These are phyloP conservation scores for Conticribra guillardii DNA, from an alignment of 108 stramenopile species.

Conservation along the genomic window DNA sequence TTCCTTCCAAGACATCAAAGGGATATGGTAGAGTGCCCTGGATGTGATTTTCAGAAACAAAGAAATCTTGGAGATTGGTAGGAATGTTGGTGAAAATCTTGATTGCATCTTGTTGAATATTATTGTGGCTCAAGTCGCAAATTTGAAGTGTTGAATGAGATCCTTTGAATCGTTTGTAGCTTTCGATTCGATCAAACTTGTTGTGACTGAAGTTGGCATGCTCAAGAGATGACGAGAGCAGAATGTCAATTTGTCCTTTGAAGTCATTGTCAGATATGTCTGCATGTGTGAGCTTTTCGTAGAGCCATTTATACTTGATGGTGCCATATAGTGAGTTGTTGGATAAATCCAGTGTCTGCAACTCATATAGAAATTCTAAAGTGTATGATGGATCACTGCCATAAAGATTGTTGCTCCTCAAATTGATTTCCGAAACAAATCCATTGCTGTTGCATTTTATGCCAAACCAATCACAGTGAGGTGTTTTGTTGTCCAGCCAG, in stretches of 20 bases:
- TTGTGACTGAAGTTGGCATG: slow-evolving; percentile 57
- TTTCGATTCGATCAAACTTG: slow-evolving; percentile 39
- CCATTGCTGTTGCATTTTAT: neutral
- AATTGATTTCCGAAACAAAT: neutral
- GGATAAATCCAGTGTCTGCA: neutral
- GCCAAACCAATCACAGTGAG: neutral
- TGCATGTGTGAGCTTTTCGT: slow-evolving; percentile 30
- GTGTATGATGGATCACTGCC: neutral
- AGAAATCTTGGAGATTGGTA: slow-evolving; percentile 14
- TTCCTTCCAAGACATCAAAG: neutral
- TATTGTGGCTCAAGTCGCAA: slow-evolving; percentile 48
- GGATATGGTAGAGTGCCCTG: slow-evolving; percentile 7
- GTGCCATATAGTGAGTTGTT: neutral
- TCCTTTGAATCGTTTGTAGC: slow-evolving; percentile 58
- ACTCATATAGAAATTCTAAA: neutral
- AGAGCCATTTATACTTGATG: slow-evolving; percentile 9
- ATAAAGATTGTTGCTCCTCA: neutral
- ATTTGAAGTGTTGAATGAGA: slow-evolving; percentile 23
- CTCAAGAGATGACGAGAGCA: slow-evolving; percentile 58
- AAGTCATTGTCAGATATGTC: slow-evolving; percentile 28
- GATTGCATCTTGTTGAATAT: slow-evolving; percentile 32
- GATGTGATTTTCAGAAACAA: slow-evolving; percentile 14
- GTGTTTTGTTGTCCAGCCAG: neutral
- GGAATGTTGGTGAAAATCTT: slow-evolving; percentile 25
- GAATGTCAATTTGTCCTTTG: slow-evolving; percentile 47